Evolutionary conservation across 768 basidiomycete genomes (phyloP), one percentile per base, ranked within the genome.

Genomic region (Amanita fuliginea): DNA sequence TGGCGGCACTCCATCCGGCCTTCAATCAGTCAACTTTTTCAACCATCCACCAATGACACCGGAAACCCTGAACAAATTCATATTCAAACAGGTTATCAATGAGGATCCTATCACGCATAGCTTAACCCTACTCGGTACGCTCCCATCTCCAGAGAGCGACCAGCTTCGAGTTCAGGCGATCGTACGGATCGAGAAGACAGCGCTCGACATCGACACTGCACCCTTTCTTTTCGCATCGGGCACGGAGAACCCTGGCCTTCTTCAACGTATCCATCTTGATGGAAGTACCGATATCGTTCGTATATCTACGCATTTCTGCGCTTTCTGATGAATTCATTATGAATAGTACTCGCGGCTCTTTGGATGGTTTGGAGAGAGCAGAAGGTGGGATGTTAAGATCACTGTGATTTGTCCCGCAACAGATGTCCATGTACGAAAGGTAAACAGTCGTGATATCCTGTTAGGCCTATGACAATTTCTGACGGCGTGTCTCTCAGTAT

Each of bases 341-440:
- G 4, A 35, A 8, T 56, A 93, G 90, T 95, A 95, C 64, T 72
- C 80, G 11, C 93, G 88, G 83, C 62, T 81, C 30, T 77, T 85
- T 51, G 90, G 74, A 2, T 91, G 85, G 81, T 59, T 87, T 22
- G 62, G 66, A 26, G 61, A 67, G 16, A 56, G 64, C 6, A 62
- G 71, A 47, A 67, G 70, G 50, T 55, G 69, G 1, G 93, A 96
- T 56, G 67, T 92, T 51, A 89, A 89, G 66, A 76, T 98, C 55
- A 86, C 81, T 53, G 69, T 92, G 14, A 83, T 96, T 46, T 86
- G 75, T 54, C 95, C 95, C 13, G 91, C 91, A 1, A 97, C 91
- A 0, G 86, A 92, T 6, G 78, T 82, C 3, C 93, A 98, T 59
- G 82, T 98, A 51, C 75, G 74, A 53, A 96, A 96, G 74, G 86